Evolutionary conservation across 2,329 filamentous ascomycete species (phyloP).

Genomic region (Diaporthe velutina): DNA sequence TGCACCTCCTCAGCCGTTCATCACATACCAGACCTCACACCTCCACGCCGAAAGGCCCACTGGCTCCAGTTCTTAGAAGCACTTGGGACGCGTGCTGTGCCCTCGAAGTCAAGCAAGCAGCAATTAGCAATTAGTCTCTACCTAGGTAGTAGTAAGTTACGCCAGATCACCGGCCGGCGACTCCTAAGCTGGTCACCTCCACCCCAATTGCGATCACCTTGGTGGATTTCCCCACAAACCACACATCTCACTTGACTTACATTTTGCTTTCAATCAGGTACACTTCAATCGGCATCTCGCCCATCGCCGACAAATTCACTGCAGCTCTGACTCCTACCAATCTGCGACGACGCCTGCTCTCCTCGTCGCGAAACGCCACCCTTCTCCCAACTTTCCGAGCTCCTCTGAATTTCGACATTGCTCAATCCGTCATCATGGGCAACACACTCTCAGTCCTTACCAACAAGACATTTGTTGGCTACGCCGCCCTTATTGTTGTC

Average conservation of each 20-base stretch:
- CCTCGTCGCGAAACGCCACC: neutral
- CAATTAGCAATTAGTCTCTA: constrained; percentile 19
- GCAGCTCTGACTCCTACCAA: neutral
- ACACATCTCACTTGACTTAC: constrained; percentile 1
- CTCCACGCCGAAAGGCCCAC: constrained; percentile 26
- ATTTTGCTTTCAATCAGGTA: neutral
- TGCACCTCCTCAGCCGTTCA: neutral
- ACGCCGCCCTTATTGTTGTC: constrained; percentile 47
- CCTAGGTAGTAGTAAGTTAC: constrained; percentile 17
- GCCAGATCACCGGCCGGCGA: neutral
- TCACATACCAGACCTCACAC: constrained; percentile 12
- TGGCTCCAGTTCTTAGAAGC: constrained; percentile 28
- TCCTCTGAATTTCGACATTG: constrained; percentile 6
- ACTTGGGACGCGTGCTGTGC: constrained; percentile 16
- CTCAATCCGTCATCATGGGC: constrained; percentile 47
- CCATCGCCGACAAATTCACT: neutral
- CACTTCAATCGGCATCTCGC: constrained; percentile 9
- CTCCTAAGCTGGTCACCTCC: constrained; percentile 1
- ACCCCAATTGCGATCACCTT: neutral
- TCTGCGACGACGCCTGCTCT: neutral
- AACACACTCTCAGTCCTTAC: constrained; percentile 48
- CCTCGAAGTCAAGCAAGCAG: neutral
- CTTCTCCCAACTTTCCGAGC: neutral
- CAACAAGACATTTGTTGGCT: constrained; percentile 46
- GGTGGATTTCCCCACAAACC: constrained; percentile 18